phyloP scores from a whole-genome alignment of 768 basidiomycete species.

The Russula olivacea region DNA sequence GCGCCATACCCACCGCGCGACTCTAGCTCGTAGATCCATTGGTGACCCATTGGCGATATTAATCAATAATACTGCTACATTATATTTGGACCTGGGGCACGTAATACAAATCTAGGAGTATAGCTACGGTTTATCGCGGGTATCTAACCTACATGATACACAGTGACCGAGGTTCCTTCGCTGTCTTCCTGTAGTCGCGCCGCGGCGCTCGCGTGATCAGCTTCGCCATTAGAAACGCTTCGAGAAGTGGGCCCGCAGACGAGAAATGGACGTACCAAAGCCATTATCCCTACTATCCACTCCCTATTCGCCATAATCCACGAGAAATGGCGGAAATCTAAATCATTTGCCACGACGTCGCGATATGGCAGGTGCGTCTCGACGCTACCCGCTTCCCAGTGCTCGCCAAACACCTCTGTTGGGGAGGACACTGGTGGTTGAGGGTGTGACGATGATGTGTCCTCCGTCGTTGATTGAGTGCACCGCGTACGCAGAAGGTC shows the following conservation, averaged over 20 bases:
- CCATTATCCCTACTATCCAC: not conserved
- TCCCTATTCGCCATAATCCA: not conserved
- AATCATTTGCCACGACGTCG: not conserved
- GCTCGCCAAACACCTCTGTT: not conserved
- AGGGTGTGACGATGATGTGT: not conserved
- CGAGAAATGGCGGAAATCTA: not conserved
- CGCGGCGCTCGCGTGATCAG: not conserved
- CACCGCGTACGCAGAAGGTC: not conserved
- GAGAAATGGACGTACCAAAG: not conserved
- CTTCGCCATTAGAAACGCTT: not conserved
- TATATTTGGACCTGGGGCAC: not conserved
- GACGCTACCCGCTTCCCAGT: not conserved
- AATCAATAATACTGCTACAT: not conserved
- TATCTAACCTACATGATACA: conserved; percentile 3
- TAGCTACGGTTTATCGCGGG: not conserved
- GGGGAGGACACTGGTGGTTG: not conserved
- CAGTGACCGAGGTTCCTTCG: not conserved
- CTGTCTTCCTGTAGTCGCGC: not conserved
- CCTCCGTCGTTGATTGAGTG: not conserved
- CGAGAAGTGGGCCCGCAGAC: no score
- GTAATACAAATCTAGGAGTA: not conserved
- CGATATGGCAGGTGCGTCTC: not conserved
- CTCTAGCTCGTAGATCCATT: not conserved
- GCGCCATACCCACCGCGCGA: no score
- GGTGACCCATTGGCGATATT: not conserved